Evolutionary conservation across 2,329 filamentous ascomycete genomes (phyloP).

Genomic region (Diaporthe destruens): DNA sequence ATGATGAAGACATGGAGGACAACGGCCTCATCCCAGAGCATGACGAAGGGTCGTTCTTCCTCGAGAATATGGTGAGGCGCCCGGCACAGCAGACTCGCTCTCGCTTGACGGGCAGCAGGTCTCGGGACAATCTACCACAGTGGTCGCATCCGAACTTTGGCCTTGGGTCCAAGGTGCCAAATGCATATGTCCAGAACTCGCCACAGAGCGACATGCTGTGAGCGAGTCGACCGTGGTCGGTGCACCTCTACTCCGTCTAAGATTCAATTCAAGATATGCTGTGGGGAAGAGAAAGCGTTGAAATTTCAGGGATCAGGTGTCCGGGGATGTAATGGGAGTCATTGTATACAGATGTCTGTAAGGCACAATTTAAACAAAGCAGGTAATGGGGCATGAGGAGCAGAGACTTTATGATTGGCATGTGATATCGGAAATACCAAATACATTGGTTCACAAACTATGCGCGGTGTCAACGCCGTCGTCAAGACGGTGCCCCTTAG

Average conservation of each 20-base stretch:
- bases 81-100: slow-evolving; percentile 68
- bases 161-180: slow-evolving; percentile 56
- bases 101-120: slow-evolving; percentile 71
- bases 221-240: neutral
- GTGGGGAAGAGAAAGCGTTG: neutral
- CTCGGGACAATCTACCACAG: slow-evolving; percentile 48
- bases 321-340: slow-evolving; percentile 9
- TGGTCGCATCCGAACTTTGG: slow-evolving; percentile 43
- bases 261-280: neutral
- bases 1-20: slow-evolving; percentile 86
- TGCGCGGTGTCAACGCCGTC: no score
- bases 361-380: slow-evolving; percentile 4
- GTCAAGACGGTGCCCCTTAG: no score
- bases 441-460: slow-evolving; percentile 39
- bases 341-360: slow-evolving; percentile 31
- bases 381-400: slow-evolving; percentile 11
- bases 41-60: slow-evolving; percentile 63
- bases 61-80: slow-evolving; percentile 73
- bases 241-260: neutral
- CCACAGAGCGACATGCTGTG: slow-evolving; percentile 55
- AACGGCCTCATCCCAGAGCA: slow-evolving; percentile 54
- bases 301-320: slow-evolving; percentile 3
- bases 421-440: slow-evolving; percentile 38
- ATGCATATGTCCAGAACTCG: slow-evolving; percentile 47
- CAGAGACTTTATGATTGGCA: slow-evolving; percentile 2